Conservation (phyloP, 1,139 yeast species). For the Hyphopichia khmerensis region DNA sequence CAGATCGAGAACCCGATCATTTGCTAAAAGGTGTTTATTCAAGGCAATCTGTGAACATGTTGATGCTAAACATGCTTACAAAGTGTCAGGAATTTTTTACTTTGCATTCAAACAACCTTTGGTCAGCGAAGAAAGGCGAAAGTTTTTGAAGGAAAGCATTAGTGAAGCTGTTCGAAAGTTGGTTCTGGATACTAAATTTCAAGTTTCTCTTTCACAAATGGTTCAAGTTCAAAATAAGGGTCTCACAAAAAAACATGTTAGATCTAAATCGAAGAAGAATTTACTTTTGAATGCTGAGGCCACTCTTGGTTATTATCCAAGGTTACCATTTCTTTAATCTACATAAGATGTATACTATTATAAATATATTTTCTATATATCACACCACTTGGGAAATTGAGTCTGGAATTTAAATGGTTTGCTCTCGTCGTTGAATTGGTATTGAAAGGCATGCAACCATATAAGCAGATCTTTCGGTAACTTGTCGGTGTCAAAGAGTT, state of each 20-base stretch:
- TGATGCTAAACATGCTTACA: constrained; percentile 10
- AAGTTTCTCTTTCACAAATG: neutral
- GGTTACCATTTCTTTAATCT: constrained; percentile 19
- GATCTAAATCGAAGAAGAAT: constrained; percentile 49
- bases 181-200: neutral
- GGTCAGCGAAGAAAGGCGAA: constrained; percentile 1
- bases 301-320: constrained; percentile 52
- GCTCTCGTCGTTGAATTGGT: constrained; percentile 25
- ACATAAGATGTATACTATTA: neutral
- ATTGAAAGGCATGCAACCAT: constrained; percentile 60
- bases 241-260: constrained; percentile 3
- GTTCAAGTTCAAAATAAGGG: constrained; percentile 11
- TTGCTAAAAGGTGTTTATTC: constrained; percentile 23
- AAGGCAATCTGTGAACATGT: constrained; percentile 17
- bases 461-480: constrained; percentile 37
- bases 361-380: constrained; percentile 10
- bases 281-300: constrained; percentile 53
- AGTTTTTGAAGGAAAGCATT: constrained; percentile 12
- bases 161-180: constrained; percentile 19
- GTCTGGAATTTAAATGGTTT: constrained; percentile 28
- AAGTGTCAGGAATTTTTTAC: constrained; percentile 43
- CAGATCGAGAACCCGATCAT: constrained; percentile 26
- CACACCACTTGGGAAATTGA: constrained; percentile 39
- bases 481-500: constrained; percentile 36
- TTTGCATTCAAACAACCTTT: constrained; percentile 41